Percentiles rank a stretch among this genome's conserved stretches.
These are phyloP conservation scores for Fonsecaea pedrosoi DNA, from an alignment of 2,329 filamentous ascomycete species.

Conservation along the genomic window DNA sequence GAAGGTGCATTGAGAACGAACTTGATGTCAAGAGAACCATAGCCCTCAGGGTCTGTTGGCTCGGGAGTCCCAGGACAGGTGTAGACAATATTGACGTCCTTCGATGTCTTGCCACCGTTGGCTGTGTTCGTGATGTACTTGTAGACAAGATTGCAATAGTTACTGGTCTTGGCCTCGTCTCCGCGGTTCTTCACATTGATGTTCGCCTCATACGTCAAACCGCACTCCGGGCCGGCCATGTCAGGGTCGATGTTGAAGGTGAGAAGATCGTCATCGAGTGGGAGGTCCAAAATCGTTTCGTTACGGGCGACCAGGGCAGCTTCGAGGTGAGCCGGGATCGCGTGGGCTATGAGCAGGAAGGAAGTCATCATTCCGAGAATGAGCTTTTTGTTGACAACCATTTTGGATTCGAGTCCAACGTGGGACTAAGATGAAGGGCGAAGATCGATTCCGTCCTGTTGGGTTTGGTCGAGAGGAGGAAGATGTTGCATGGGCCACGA, in stretches of 20 bases:
- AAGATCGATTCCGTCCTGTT: background rate
- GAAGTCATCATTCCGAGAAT: background rate
- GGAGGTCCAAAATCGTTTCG: background rate
- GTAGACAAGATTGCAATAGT: slow-evolving; percentile 10
- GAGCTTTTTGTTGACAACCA: background rate
- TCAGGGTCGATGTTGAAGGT: slow-evolving; percentile 4
- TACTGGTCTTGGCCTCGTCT: background rate
- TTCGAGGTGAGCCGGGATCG: background rate
- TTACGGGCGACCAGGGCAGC: background rate
- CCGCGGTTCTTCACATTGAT: slow-evolving; percentile 16
- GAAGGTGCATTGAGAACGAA: background rate
- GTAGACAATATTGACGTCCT: slow-evolving; percentile 15
- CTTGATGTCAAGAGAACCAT: slow-evolving; percentile 9
- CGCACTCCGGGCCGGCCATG: background rate
- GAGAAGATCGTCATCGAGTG: background rate
- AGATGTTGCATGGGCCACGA: background rate
- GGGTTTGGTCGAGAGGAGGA: background rate
- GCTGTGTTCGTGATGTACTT: slow-evolving; percentile 9
- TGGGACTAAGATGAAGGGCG: background rate
- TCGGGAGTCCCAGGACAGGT: background rate
- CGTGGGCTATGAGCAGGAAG: background rate
- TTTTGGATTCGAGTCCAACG: background rate
- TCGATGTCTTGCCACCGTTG: slow-evolving; percentile 5
- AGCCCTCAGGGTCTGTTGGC: slow-evolving; percentile 2
- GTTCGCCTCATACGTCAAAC: slow-evolving; percentile 10